These are phyloP conservation scores for Gliomastix tumulicola DNA, from an alignment of 2,329 filamentous ascomycete genomes.

Conservation along the genomic window DNA sequence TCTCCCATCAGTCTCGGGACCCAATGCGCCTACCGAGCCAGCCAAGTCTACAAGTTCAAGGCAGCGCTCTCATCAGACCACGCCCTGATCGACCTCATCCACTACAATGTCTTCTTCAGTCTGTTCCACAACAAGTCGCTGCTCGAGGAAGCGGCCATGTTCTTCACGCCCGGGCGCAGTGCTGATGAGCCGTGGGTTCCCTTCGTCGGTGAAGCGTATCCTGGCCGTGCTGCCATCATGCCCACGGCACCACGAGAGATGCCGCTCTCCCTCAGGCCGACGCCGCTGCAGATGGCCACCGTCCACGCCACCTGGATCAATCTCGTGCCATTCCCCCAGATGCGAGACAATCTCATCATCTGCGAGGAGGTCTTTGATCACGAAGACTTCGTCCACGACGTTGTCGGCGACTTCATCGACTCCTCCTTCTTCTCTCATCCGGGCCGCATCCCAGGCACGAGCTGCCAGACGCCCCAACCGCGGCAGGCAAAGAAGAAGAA, in stretches of 20 bases:
- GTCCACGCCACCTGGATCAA: conserved; percentile 34
- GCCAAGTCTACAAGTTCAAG: too few species aligned
- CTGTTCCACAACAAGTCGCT: neutral
- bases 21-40: too few species aligned
- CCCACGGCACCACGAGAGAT: neutral
- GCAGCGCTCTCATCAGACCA: too few species aligned
- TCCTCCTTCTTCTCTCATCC: neutral
- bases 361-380: conserved; percentile 28
- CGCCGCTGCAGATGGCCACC: conserved; percentile 26
- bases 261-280: conserved; percentile 23
- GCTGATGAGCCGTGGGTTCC: neutral
- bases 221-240: neutral
- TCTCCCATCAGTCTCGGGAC: too few species aligned
- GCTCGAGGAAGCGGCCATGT: neutral
- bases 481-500: neutral
- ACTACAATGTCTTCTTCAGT: neutral
- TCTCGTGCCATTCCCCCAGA: conserved; percentile 26
- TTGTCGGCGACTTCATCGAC: conserved; percentile 5
- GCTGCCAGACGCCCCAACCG: too few species aligned
- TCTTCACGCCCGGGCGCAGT: neutral
- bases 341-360: conserved; percentile 29
- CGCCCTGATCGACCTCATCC: neutral
- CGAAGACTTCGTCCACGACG: conserved; percentile 15
- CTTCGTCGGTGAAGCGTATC: neutral
- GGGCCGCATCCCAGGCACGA: too few species aligned